phyloP scores from a whole-genome alignment of 371 early-diverging fungal species.

The Fennellomyces sp. region DNA sequence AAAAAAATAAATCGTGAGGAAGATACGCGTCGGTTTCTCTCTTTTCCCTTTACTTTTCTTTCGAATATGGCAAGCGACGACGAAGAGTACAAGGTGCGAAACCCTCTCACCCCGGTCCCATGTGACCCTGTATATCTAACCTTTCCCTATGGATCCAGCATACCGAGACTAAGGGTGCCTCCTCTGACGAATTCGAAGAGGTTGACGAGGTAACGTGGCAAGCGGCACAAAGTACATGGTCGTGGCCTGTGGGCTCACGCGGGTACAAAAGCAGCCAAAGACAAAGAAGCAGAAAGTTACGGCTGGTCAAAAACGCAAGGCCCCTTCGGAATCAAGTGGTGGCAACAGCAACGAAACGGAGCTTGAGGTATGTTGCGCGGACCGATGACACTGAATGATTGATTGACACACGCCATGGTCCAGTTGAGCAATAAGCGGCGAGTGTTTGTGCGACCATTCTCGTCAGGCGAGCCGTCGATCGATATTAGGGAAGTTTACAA shows the following conservation, averaged over 20 bases:
- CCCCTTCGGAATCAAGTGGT: not conserved
- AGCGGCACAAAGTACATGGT: not conserved
- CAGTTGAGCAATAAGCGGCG: slow-evolving; percentile 15
- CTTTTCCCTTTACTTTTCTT: not conserved
- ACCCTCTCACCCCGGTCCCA: too few relatives aligned
- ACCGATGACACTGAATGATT: not conserved
- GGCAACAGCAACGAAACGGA: not conserved
- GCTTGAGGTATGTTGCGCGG: not conserved
- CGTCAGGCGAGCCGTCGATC: slow-evolving; percentile 13
- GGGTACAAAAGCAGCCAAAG: not conserved
- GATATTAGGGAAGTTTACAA: slow-evolving; percentile 18
- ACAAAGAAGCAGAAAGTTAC: not conserved
- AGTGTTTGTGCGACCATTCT: slow-evolving; percentile 8
- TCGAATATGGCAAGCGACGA: slow-evolving; percentile 11
- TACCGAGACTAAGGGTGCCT: not conserved
- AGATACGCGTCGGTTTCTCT: not conserved
- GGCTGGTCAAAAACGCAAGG: not conserved
- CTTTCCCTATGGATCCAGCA: not conserved
- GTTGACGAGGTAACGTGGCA: not conserved
- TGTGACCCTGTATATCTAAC: not conserved
- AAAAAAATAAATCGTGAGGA: not conserved
- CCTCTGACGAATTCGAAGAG: slow-evolving; percentile 1
- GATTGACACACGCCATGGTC: not conserved
- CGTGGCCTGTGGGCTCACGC: not conserved
- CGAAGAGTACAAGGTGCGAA: slow-evolving; percentile 14